Base-by-base conservation (phyloP, 2,329 filamentous ascomycete species). In the Xylaria multiplex region DNA sequence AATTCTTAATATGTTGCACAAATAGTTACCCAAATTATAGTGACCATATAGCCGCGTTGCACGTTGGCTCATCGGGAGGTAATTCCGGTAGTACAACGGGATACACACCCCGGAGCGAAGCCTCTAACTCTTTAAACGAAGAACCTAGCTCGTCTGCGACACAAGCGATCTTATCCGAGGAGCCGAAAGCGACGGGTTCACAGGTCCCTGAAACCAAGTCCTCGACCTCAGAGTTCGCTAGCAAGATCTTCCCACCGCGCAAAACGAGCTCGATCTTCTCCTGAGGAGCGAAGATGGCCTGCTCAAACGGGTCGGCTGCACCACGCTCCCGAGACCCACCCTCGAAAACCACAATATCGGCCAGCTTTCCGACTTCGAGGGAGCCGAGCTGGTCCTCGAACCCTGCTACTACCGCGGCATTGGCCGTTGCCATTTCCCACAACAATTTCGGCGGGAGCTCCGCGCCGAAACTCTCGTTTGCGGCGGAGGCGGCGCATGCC, bases 331-430 rank as follows among this genome's bases (percentile, higher is more conserved):
- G 19, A 13, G 27, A 22, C 5, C 30, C 42, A 1, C 50, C 75
- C 57, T 79, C 77, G 59, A 83, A 81, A 1, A 84, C 74, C 13
- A 80, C 77, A 4, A 84, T 68, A 70, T 84, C 82, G 1, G 82
- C 82, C 35, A 76, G 67, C 63, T 80, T 81, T 0, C 81, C 81
- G 22, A 74, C 77, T 4, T 77, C 77, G 46, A 85, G 75, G 8
- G 77, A 80, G 1, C 82, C 82, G 19, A 83, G 72, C 46, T 77
- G 62, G 24, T 76, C 68, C 35, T 78, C 78, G 73, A 82, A 75
- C 8, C 79, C 77, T 1, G 78, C 74, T 0, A 80, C 81, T 58
- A 75, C 73, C 1, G 81, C 82, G 0, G 80, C 81, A n/a, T 79
- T 78, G 63, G 82, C 77, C 0, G 81, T 84, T 6, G 78, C 81